Percentiles rank a stretch among this genome's conserved stretches.
Conservation (phyloP, 2,329 filamentous ascomycete species). For the Hypoxylon sp. region DNA sequence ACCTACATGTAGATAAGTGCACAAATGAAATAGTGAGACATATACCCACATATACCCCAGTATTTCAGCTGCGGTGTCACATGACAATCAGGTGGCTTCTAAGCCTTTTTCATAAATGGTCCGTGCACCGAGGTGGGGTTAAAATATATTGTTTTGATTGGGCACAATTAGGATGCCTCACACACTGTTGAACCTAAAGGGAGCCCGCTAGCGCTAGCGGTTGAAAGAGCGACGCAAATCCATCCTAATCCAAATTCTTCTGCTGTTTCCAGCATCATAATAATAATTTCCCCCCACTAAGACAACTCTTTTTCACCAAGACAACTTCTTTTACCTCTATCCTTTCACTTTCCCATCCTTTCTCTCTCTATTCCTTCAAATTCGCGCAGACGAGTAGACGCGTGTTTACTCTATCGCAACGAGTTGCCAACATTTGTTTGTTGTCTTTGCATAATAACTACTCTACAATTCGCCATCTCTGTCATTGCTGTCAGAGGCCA, state of each 20-base stretch:
- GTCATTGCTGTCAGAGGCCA: slow-evolving; percentile 31
- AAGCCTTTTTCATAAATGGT: slow-evolving; percentile 17
- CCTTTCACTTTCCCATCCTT: slow-evolving; percentile 30
- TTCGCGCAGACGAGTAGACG: slow-evolving; percentile 17
- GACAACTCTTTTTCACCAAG: slow-evolving; percentile 30
- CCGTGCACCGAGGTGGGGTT: slow-evolving; percentile 29
- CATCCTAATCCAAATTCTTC: slow-evolving; percentile 50
- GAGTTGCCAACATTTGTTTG: slow-evolving; percentile 10
- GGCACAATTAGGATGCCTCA: slow-evolving; percentile 12
- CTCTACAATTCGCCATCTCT: slow-evolving; percentile 14
- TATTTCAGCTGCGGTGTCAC: slow-evolving; percentile 45
- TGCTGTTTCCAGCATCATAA: slow-evolving; percentile 52
- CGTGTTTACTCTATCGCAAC: slow-evolving; percentile 5
- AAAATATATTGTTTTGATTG: slow-evolving; percentile 26
- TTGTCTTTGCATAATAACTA: slow-evolving; percentile 13
- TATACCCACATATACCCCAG: slow-evolving; percentile 10
- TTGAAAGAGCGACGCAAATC: slow-evolving; percentile 49
- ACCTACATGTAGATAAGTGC: slow-evolving; percentile 7
- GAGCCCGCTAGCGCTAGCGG: slow-evolving; percentile 48
- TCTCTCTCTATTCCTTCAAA: slow-evolving; percentile 5
- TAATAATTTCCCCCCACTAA: slow-evolving; percentile 50
- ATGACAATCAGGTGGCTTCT: slow-evolving; percentile 45
- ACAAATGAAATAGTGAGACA: slow-evolving; percentile 8
- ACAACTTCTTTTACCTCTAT: slow-evolving; percentile 36
- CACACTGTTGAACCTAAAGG: slow-evolving; percentile 17